Evolutionary conservation across 1,139 yeast genomes (phyloP).

Genomic region (Yamadazyma diospyri): DNA sequence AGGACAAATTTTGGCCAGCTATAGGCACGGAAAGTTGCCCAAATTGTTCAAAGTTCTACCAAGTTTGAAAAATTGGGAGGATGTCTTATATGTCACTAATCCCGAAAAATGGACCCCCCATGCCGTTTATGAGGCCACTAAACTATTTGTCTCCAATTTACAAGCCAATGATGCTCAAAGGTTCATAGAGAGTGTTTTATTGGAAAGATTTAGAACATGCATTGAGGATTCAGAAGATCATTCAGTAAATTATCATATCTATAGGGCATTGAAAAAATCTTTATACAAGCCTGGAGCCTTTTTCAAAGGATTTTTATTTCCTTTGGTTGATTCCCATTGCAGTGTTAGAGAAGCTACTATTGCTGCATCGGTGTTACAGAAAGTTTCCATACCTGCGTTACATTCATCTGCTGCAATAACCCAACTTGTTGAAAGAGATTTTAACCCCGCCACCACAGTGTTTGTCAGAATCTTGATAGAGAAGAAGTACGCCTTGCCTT

Average conservation of each 20-base stretch:
- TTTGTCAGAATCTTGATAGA: constrained; percentile 87
- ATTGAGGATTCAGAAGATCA: constrained; percentile 74
- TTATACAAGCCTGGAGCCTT: constrained; percentile 97
- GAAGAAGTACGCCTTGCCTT: constrained; percentile 94
- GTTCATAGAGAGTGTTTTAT: constrained; percentile 69
- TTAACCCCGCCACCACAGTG: constrained; percentile 83
- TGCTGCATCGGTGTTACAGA: constrained; percentile 86
- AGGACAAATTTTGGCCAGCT: constrained; percentile 82
- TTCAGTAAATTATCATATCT: constrained; percentile 81
- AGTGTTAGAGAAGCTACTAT: constrained; percentile 91
- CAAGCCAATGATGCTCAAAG: constrained; percentile 85
- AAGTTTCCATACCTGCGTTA: constrained; percentile 88
- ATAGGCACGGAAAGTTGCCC: constrained; percentile 94
- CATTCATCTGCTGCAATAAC: constrained; percentile 96
- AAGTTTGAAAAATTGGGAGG: constrained; percentile 91
- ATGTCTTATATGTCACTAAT: constrained; percentile 84
- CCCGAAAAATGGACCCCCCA: constrained; percentile 97
- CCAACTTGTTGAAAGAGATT: constrained; percentile 78
- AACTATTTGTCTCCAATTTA: constrained; percentile 85
- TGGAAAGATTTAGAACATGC: constrained; percentile 80
- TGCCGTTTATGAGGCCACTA: constrained; percentile 92
- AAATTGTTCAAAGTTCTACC: constrained; percentile 94
- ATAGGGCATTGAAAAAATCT: constrained; percentile 87
- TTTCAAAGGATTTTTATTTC: constrained; percentile 92
- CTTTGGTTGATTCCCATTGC: constrained; percentile 80